A percentile compares a stretch with the other conserved stretches of the same genome.
Conservation (phyloP, 2,329 filamentous ascomycete species). For the Capronia epimyces region DNA sequence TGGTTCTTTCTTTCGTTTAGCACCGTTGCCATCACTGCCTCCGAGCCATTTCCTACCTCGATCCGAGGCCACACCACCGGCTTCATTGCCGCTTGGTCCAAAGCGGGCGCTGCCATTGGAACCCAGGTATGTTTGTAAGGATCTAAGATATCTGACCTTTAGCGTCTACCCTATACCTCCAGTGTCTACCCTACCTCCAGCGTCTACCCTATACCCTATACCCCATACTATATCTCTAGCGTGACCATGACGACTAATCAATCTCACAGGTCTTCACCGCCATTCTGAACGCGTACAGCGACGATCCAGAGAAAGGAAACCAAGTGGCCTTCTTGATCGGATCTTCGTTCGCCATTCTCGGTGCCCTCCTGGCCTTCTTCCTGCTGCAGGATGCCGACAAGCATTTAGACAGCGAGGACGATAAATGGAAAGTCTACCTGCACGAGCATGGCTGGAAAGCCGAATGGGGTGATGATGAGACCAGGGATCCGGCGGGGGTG, state of each 20-base stretch:
- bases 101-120: constrained; percentile 48
- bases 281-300: constrained; percentile 42
- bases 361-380: constrained; percentile 42
- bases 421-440: constrained; percentile 11
- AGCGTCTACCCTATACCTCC: no score
- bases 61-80: constrained; percentile 48
- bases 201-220: no score
- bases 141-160: background rate
- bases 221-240: no score
- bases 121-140: constrained; percentile 42
- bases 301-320: constrained; percentile 42
- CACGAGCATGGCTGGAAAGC: constrained; percentile 4
- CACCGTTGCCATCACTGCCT: constrained; percentile 36
- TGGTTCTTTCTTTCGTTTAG: constrained; percentile 28
- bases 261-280: constrained; percentile 45
- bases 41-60: constrained; percentile 48
- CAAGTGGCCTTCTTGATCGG: constrained; percentile 50
- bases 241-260: no score
- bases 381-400: constrained; percentile 41
- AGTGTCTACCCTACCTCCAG: no score
- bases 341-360: constrained; percentile 45
- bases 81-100: constrained; percentile 45
- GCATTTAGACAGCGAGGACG: constrained; percentile 1
- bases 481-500: background rate
- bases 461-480: constrained; percentile 1